Percentiles rank a stretch among this genome's conserved stretches.
These are phyloP conservation scores for Protomyces inouyei DNA, from an alignment of 1,139 yeast species.

Conservation along the genomic window DNA sequence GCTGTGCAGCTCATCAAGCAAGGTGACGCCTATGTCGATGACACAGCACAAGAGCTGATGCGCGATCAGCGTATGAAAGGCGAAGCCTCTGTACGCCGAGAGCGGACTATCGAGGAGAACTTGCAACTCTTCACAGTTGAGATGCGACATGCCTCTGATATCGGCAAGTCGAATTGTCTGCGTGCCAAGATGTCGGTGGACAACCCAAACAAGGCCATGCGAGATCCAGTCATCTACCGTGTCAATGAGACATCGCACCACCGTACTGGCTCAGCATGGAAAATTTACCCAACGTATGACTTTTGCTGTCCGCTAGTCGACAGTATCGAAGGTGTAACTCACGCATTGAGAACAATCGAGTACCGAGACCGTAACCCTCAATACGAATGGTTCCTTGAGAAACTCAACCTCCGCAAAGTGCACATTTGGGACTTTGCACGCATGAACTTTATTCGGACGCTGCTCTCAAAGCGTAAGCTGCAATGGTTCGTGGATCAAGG, in stretches of 20 bases:
- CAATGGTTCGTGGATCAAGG: conserved; percentile 96
- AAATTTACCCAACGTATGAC: conserved; percentile 94
- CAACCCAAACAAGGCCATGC: conserved; percentile 83
- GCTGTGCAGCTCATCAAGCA: conserved; percentile 83
- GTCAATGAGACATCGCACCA: conserved; percentile 95
- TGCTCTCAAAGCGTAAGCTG: conserved; percentile 90
- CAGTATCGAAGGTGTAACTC: conserved; percentile 92
- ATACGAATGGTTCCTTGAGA: conserved; percentile 88
- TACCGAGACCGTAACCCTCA: conserved; percentile 97
- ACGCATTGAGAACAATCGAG: conserved; percentile 93
- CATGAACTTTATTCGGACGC: conserved; percentile 90
- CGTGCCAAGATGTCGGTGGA: conserved; percentile 93
- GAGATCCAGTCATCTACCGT: conserved; percentile 97
- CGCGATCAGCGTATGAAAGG: conserved; percentile 98
- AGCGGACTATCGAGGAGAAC: conserved; percentile 85
- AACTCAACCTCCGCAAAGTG: conserved; percentile 77
- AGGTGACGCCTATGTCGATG: conserved; percentile 95
- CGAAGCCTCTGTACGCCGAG: conserved; percentile 82
- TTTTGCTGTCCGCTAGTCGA: conserved; percentile 97
- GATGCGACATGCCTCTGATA: conserved; percentile 89
- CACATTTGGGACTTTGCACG: conserved; percentile 97
- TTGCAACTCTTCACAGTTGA: conserved; percentile 69
- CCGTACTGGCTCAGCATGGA: conserved; percentile 88
- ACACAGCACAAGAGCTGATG: conserved; percentile 88
- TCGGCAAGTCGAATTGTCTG: conserved; percentile 77